Conservation (phyloP, 139 green algal genomes). For the Parachlorella kessleri region DNA sequence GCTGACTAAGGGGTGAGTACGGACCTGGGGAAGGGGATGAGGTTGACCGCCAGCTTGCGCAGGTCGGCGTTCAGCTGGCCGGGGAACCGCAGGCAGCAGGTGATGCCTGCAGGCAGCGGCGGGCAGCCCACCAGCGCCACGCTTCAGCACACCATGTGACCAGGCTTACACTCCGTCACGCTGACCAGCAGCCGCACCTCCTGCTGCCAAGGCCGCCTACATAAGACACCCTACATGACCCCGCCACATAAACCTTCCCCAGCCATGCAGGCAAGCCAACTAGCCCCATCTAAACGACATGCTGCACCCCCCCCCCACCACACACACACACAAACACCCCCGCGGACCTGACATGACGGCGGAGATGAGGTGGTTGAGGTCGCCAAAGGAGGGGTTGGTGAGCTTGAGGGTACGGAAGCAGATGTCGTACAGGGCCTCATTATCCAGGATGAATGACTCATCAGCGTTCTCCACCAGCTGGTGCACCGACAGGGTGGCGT, state of each 20-base stretch:
- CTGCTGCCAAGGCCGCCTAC: too few species aligned
- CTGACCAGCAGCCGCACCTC: too few species aligned
- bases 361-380: slow-evolving; percentile 96
- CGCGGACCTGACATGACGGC: slow-evolving; percentile 76
- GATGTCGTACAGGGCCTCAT: slow-evolving; percentile 98
- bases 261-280: too few species aligned
- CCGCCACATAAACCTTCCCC: too few species aligned
- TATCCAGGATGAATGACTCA: slow-evolving; percentile 97
- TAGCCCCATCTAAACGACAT: too few species aligned
- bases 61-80: slow-evolving; percentile 94
- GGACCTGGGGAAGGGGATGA: slow-evolving; percentile 97
- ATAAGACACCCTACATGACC: too few species aligned
- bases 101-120: slow-evolving; percentile 73
- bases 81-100: slow-evolving; percentile 97
- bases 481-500: slow-evolving; percentile 87
- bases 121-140: too few species aligned
- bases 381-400: slow-evolving; percentile 91
- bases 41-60: slow-evolving; percentile 93
- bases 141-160: too few species aligned
- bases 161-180: too few species aligned
- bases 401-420: slow-evolving; percentile 99
- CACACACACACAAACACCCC: neutral
- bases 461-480: slow-evolving; percentile 96
- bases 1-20: too few species aligned
- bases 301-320: neutral